Evolutionary conservation across 2,329 filamentous ascomycete species (phyloP), one percentile per base, ranked within the genome.

Genomic region (Metarhizium rileyi): DNA sequence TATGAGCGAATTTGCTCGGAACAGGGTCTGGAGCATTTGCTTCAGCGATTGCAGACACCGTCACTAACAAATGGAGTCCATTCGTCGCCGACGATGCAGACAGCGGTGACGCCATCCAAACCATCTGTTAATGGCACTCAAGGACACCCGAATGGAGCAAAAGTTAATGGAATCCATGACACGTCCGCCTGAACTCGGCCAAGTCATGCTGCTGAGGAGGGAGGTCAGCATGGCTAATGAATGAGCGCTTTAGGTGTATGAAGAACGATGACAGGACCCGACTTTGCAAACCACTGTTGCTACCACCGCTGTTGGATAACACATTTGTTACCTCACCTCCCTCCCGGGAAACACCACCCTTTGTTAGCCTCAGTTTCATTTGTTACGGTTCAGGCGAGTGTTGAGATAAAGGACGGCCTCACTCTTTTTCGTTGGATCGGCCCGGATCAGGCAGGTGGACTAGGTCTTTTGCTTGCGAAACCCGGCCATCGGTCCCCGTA

Each of bases 1-100:
- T 83, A 81, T 55, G 66, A 66, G 25, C 70, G 70, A 28, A 63
- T 81, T 18, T 81, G 76, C 59, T 64, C 71, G 48, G 75, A 81
- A 52, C 78, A 83, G 61, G 76, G 76, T n/a, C 67, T 81, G 5
- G 66, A 69, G 12, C 71, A 83, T 63, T 69, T 82, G 46, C 49
- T 81, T 51, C 67, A 68, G 27, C 70, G 69, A n/a, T 63, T 66
- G 33, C 64, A 68, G 50, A 74, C 70, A 49, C 67, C 72, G 4
- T 63, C 66, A 22, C 60, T 73, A 10, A 58, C 70, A 10, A 78
- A 77, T 44, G 76, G 74, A 22, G 62, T 70, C 26, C 70, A 72
- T 50, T 65, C 72, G 25, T 76, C 75, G 8, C 73, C 75, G 1
- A 63, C 62, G 22, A 73, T 71, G 53, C 63, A 67, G 50, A 56